Conservation (phyloP, 768 basidiomycete genomes). For the Sporobolomyces pararoseus region DNA sequence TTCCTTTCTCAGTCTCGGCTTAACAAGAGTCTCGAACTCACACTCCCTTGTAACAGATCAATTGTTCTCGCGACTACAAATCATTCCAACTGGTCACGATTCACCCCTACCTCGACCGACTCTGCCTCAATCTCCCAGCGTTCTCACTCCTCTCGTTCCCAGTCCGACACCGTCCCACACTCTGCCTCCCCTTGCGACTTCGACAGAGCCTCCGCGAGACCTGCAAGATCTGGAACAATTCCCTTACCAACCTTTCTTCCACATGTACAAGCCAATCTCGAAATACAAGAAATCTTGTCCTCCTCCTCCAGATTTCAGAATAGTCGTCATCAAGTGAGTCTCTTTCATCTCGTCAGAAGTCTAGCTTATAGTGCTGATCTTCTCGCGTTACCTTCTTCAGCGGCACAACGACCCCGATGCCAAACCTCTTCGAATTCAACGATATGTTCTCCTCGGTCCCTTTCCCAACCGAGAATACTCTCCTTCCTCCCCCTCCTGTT, state of each 20-base stretch:
- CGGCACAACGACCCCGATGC: slow-evolving; percentile 75
- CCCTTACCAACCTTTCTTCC: slow-evolving; percentile 79
- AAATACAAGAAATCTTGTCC: slow-evolving; percentile 73
- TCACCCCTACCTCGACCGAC: slow-evolving; percentile 51
- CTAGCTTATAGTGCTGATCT: neutral
- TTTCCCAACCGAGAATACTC: slow-evolving; percentile 13
- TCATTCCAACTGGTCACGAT: slow-evolving; percentile 66
- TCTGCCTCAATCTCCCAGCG: slow-evolving; percentile 11
- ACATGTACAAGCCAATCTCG: slow-evolving; percentile 85
- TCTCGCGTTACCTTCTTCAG: slow-evolving; percentile 52
- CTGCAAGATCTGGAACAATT: slow-evolving; percentile 48
- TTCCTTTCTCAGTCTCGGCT: neutral
- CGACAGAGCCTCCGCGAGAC: neutral
- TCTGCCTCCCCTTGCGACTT: neutral
- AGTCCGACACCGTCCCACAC: slow-evolving; percentile 19
- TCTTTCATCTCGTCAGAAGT: neutral
- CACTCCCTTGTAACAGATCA: slow-evolving; percentile 54
- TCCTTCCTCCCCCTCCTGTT: slow-evolving; percentile 15
- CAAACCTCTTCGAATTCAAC: slow-evolving; percentile 71
- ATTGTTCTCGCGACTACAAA: slow-evolving; percentile 65
- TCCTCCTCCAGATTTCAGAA: slow-evolving; percentile 74
- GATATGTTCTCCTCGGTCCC: slow-evolving; percentile 59
- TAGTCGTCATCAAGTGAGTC: slow-evolving; percentile 75
- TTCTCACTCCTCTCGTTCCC: slow-evolving; percentile 45
- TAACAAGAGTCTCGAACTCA: too few relatives aligned